These are phyloP conservation scores for Jasminum sambac DNA, from an alignment of 257 asterid genomes.

Conservation along the genomic window DNA sequence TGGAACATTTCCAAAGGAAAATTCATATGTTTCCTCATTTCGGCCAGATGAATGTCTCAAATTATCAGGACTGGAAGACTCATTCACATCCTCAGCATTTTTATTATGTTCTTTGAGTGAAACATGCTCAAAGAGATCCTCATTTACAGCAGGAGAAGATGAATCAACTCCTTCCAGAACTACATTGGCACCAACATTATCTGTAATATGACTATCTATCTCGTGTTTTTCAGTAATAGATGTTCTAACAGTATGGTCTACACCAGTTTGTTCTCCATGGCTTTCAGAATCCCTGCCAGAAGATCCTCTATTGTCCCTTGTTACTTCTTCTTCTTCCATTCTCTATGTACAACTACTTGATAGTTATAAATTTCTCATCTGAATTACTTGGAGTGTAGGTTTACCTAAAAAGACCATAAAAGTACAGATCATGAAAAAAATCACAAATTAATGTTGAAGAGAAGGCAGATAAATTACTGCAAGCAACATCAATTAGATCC, in stretches of 20 bases:
- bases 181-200: slow-evolving; percentile 37
- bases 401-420: slow-evolving; percentile 36
- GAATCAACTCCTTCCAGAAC: slow-evolving; percentile 47
- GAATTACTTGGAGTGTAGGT: slow-evolving; percentile 15
- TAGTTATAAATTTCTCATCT: slow-evolving; percentile 30
- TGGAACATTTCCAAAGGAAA: slow-evolving; percentile 47
- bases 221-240: slow-evolving; percentile 30
- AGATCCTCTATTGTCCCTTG: slow-evolving; percentile 35
- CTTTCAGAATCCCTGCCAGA: slow-evolving; percentile 34
- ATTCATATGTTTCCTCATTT: slow-evolving; percentile 60
- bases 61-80: slow-evolving; percentile 43
- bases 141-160: slow-evolving; percentile 44
- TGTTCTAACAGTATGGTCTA: slow-evolving; percentile 33
- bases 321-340: slow-evolving; percentile 75
- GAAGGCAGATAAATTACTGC: neutral
- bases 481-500: slow-evolving; percentile 6
- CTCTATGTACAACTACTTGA: slow-evolving; percentile 14
- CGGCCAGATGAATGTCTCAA: slow-evolving; percentile 48
- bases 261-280: slow-evolving; percentile 33
- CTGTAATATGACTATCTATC: slow-evolving; percentile 25
- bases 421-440: slow-evolving; percentile 13
- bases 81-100: slow-evolving; percentile 36
- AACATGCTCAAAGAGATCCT: slow-evolving; percentile 67
- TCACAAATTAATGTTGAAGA: neutral
- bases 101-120: slow-evolving; percentile 68